Percentiles rank a stretch among this genome's conserved stretches.
Evolutionary conservation across 1,139 yeast genomes (phyloP).

Genomic region (Candida mesenterica): DNA sequence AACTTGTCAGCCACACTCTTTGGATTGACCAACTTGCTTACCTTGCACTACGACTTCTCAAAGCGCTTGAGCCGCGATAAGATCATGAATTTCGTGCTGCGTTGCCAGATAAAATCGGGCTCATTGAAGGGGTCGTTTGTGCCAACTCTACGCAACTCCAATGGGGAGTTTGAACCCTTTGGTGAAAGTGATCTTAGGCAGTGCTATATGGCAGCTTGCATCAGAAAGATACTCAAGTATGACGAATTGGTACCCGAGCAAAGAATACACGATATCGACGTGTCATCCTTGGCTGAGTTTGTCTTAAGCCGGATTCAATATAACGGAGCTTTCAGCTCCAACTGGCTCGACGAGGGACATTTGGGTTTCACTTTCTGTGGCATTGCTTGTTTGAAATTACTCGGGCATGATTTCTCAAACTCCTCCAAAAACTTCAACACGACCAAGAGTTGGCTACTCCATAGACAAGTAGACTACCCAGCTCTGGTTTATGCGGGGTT

Average conservation of each 20-base stretch:
- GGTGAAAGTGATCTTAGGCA: conserved; percentile 76
- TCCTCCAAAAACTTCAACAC: conserved; percentile 17
- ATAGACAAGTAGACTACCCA: conserved; percentile 56
- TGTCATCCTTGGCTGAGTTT: conserved; percentile 34
- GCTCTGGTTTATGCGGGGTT: conserved; percentile 19
- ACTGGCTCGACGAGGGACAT: conserved; percentile 62
- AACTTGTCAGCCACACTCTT: conserved; percentile 69
- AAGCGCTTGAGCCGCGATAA: conserved; percentile 39
- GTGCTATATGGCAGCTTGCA: conserved; percentile 70
- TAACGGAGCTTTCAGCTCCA: conserved; percentile 65
- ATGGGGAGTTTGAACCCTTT: conserved; percentile 17
- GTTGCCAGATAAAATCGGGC: conserved; percentile 60
- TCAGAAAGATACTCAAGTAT: conserved; percentile 53
- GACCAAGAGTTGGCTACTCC: conserved; percentile 59
- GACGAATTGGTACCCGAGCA: conserved; percentile 24
- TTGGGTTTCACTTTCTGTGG: conserved; percentile 90
- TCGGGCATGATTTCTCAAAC: conserved; percentile 25
- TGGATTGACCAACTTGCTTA: conserved; percentile 51
- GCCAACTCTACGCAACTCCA: conserved; percentile 14
- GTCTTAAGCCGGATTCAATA: conserved; percentile 44
- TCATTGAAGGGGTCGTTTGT: conserved; percentile 50
- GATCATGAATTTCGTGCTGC: conserved; percentile 48
- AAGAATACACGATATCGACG: conserved; percentile 41
- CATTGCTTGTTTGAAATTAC: conserved; percentile 56
- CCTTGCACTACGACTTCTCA: conserved; percentile 42